A percentile compares a stretch with the other conserved stretches of the same genome.
phyloP scores from a whole-genome alignment of 441 rosid species.

The Iberis amara region DNA sequence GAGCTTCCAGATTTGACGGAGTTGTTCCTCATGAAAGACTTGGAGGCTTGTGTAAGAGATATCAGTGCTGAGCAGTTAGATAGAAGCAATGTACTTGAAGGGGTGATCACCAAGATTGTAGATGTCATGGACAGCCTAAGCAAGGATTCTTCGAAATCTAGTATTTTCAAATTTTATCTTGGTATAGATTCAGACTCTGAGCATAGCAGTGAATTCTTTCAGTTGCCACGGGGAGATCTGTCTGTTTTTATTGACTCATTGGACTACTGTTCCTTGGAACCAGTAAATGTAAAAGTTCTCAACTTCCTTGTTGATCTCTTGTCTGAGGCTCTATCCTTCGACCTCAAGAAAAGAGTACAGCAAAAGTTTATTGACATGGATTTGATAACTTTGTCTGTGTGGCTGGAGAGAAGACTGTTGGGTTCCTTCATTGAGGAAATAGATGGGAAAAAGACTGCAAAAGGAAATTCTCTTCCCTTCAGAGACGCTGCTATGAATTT shows the following conservation, averaged over 20 bases:
- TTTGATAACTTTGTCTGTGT: constrained; percentile 55
- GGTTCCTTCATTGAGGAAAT: constrained; percentile 61
- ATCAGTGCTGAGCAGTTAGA: constrained; percentile 48
- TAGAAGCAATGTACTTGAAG: constrained; percentile 60
- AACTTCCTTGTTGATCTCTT: constrained; percentile 82
- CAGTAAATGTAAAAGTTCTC: constrained; percentile 78
- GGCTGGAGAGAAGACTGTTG: constrained; percentile 91
- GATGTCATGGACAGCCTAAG: constrained; percentile 73
- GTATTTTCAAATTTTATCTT: constrained; percentile 59
- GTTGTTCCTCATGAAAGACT: constrained; percentile 69
- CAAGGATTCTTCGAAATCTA: constrained; percentile 62
- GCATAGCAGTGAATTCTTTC: constrained; percentile 44
- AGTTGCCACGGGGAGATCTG: constrained; percentile 63
- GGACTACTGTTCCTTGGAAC: constrained; percentile 68
- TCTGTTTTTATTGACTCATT: constrained; percentile 74
- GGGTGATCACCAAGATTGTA: constrained; percentile 63
- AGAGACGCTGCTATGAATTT: constrained; percentile 91
- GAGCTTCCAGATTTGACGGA: constrained; percentile 59
- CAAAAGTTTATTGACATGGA: constrained; percentile 71
- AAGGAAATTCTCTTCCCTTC: constrained; percentile 60
- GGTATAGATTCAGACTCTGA: constrained; percentile 51
- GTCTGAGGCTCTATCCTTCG: constrained; percentile 59
- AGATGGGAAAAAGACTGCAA: constrained; percentile 46
- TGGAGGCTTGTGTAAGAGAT: constrained; percentile 74
- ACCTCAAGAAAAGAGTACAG: constrained; percentile 62